Evolutionary conservation across 2,329 filamentous ascomycete genomes (phyloP).

Genomic region (Neurospora crassa): DNA sequence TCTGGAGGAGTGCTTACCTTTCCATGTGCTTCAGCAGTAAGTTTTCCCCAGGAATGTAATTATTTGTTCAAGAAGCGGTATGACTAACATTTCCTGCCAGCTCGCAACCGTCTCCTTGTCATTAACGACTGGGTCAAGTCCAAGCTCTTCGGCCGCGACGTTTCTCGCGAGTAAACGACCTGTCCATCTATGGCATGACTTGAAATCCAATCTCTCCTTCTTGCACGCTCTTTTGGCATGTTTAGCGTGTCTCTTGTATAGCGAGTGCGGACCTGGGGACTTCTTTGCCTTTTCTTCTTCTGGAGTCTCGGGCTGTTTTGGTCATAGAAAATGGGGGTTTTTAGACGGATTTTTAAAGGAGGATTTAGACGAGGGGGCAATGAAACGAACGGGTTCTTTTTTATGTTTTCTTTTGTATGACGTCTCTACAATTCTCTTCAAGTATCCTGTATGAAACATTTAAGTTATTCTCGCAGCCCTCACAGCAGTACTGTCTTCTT

Average conservation of each 20-base stretch:
- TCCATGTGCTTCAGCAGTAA: conserved; percentile 99
- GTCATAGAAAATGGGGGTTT: conserved; percentile 14
- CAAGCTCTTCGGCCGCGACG: conserved; percentile 91
- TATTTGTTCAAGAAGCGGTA: conserved; percentile 6
- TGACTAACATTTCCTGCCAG: conserved; percentile 32
- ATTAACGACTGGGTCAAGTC: conserved; percentile 94
- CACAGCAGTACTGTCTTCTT: background rate
- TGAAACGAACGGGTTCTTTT: conserved; percentile 2
- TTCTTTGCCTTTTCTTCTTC: background rate
- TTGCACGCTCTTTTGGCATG: background rate
- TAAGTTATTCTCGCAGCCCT: background rate
- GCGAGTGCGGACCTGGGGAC: conserved; percentile 1
- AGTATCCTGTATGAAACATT: background rate
- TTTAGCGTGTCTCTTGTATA: conserved; percentile 1
- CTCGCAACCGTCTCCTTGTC: conserved; percentile 89
- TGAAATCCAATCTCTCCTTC: background rate
- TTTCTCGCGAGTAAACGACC: conserved; percentile 62
- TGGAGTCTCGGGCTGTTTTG: conserved; percentile 10
- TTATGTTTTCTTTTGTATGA: conserved; percentile 2
- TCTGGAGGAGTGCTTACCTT: conserved; percentile 96
- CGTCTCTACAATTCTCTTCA: conserved; percentile 4
- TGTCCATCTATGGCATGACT: conserved; percentile 1
- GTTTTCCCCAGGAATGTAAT: conserved; percentile 28
- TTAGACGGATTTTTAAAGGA: conserved; percentile 6
- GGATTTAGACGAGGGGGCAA: conserved; percentile 11